Evolutionary conservation across 257 asterid species (phyloP), one percentile per base, ranked within the genome.

Genomic region (Verbascum thapsus): DNA sequence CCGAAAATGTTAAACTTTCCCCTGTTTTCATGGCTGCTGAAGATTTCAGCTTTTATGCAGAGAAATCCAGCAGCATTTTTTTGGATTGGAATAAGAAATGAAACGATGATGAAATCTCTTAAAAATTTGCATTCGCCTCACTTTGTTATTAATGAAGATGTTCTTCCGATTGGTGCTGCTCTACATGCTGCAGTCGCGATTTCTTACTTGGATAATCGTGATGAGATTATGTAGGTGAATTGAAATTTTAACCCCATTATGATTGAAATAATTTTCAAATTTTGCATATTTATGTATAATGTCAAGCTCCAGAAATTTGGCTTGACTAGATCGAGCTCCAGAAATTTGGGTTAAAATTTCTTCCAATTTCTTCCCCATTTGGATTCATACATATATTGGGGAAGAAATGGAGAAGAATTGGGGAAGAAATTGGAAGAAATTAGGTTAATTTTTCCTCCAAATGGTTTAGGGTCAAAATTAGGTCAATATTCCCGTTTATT

Each of bases 171-270:
- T 0, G 98, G 96, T 37, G 96, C 98, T 23, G 87, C 96, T 18
- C 76, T 90, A 18, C 95, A 83, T 70, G 96, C 98, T 58, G 85
- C 98, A 12, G 94, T 91, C 9, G 96, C 96, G 0, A 39, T 84
- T 19, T 20, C 88, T 17, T 88, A 81, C 79, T 70, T 86, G 78
- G 84, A 84, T 50, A 58, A 53, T 38, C 69, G 71, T 63, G 68
- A 60, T 19, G 59, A 74, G 52, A 37, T 15, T 43, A 13, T 35
- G 43, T 67, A 72, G 69, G 42, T 6, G 1, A 13, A 6, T 38
- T 8, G 12, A n/a, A 39, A 39, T 53, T 44, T 62, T 26, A n/a
- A 2, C 3, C 32, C 32, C 32, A 2, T 5, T 26, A 5, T 26
- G 32, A 26, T 26, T 5, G 32, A 26, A 26, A 26, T n/a, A n/a